Evolutionary conservation across 73 alveolate genomes (phyloP), one percentile per base, ranked within the genome.

Genomic region (Blepharisma japonicum): DNA sequence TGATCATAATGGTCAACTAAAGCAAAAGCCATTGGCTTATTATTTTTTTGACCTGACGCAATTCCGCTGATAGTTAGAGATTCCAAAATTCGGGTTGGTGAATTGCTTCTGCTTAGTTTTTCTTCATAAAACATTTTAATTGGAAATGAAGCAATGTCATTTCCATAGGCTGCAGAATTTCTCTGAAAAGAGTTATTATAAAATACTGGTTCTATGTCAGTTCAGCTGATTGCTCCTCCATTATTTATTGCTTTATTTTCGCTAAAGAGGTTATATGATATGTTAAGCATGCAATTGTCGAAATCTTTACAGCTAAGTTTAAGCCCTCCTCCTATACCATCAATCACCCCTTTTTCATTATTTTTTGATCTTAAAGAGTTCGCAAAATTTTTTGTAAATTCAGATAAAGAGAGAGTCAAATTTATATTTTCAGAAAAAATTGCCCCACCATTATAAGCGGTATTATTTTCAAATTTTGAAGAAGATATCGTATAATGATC

Each of bases 221-320:
- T 2, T 39, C 74, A 61, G 14, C 23, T n/a, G 23, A 61, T 61
- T 25, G 50, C 74, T 61, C 74, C 74, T 20, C 74, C 74, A 61
- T 39, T 61, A 14, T 61, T 61, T 18, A 25, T 9, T 61, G 74
- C 74, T 8, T 18, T 14, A 25, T 61, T 61, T 14, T 61, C 38
- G 18, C 11, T 25, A 61, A 61, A 61, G 2, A 25, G 42, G 42
- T 32, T 32, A 32, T 0, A 32, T 32, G 42, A 32, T 32, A 32
- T 1, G 42, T 32, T 32, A 32, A 32, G 42, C 42, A 32, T 1
- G 42, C 42, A 32, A 32, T 32, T 32, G 42, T 32, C 42, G 3
- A 32, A 32, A 32, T 32, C 42, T 32, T 32, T 32, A 32, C 42
- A 32, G 42, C 42, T 32, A 32, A 32, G 42, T 32, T 32, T 32